Base-by-base conservation (phyloP, 2,329 filamentous ascomycete genomes). In the Xylaria multiplex region DNA sequence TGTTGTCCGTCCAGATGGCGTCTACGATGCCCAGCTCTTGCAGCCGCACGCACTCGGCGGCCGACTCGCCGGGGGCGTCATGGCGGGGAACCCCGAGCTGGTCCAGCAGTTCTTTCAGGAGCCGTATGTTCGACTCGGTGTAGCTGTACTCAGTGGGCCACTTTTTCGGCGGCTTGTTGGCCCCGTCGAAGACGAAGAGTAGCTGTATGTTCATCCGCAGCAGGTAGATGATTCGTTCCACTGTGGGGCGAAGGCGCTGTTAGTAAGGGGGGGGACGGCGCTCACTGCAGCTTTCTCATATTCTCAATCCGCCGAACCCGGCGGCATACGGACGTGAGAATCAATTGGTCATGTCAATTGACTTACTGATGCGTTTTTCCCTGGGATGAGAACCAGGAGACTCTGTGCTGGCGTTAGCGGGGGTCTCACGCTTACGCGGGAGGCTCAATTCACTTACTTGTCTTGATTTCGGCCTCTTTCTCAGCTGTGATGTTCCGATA, bases 141-240 rank as follows among this genome's bases (percentile, higher is more conserved):
- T 72, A 75, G 71, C 0, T 78, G 77, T 63, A 76, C 9, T 50
- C 40, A 1, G 37, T 8, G 1, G 65, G 64, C 22, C 63, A 69
- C 11, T 53, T 30, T 40, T 69, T 71, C 6, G 50, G 49, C 1
- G 69, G 81, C 16, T 81, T 79, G 9, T 82, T 77, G 9, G 77
- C 74, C 0, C 85, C 85, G 63, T 88, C 86, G 66, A 85, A 86
- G 2, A 88, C 81, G 62, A 87, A 86, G 6, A 87, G 69, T 1
- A 84, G 77, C 46, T 85, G 80, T 6, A 88, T 64, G 14, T 72
- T 73, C 69, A 72, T 71, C 37, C 70, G 82, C 16, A 85, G 81
- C 6, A 84, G 77, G 22, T 79, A 79, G 30, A 85, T 77, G 1
- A 86, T 78, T 4, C 80, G 78, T 55, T 70, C 69, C 63, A 72